phyloP scores from a whole-genome alignment of 2,329 filamentous ascomycete genomes.

The Aspergillus hiratsukae region DNA sequence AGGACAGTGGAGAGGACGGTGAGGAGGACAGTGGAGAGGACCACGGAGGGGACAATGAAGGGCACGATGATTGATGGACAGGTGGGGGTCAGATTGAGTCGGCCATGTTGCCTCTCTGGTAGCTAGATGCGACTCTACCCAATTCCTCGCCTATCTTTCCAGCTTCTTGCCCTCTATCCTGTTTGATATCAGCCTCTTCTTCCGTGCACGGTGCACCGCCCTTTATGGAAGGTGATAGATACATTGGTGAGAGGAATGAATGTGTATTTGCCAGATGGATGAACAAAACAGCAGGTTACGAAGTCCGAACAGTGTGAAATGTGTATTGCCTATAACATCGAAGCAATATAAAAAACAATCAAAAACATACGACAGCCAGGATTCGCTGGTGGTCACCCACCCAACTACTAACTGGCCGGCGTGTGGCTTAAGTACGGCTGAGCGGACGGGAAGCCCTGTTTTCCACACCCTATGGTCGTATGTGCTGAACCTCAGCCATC shows the following conservation, averaged over 20 bases:
- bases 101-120: not conserved
- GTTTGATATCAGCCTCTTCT: not conserved
- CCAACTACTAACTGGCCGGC: too few relatives aligned
- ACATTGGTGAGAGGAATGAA: too few relatives aligned
- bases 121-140: not conserved
- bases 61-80: not conserved
- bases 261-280: not conserved
- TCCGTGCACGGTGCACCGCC: not conserved
- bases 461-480: not conserved
- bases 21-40: too few relatives aligned
- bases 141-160: not conserved
- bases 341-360: too few relatives aligned
- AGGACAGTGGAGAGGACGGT: not conserved
- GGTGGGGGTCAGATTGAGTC: not conserved
- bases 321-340: not conserved
- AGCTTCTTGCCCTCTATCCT: not conserved
- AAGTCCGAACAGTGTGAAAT: not conserved
- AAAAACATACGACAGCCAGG: too few relatives aligned
- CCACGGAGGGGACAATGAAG: not conserved
- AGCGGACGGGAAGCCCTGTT: not conserved
- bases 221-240: not conserved
- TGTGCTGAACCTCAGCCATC: not conserved
- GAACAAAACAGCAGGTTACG: not conserved
- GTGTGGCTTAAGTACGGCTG: not conserved
- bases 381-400: too few relatives aligned